Base-by-base conservation (phyloP, 1,139 yeast genomes). In the Saccharomycopsis crataegensis region DNA sequence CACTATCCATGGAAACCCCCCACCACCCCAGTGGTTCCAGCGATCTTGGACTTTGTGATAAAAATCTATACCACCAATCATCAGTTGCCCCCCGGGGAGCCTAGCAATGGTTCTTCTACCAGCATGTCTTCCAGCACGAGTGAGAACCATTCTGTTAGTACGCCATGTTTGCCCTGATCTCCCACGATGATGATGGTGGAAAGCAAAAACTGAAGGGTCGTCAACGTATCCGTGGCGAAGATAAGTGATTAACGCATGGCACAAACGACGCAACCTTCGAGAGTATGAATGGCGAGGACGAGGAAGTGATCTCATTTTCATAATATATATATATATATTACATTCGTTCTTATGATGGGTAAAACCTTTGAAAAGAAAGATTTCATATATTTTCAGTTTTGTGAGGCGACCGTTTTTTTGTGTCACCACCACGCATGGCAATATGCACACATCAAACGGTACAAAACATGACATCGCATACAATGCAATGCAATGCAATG, bases 261-360 rank as follows among this genome's bases (percentile, higher is more conserved):
- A 28, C 14, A 50, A 16, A 32, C 56, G 12, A 28, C 33, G 40
- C 12, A 53, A n/a, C 11, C 49, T 17, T 14, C 56, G 48, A 8
- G 17, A n/a, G 9, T 17, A 11, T 8, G 54, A 51, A 3, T 43
- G 38, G 41, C 56, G 16, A 12, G 56, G 56, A 11, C 41, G 48
- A 3, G 56, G 56, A 14, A 53, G 33, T 16, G 53, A 50, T 36
- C 56, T 17, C 56, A 53, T 53, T 14, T 6, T 22, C 8, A 8
- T 11, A 17, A 32, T 44, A 11, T 17, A n/a, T 28, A 3, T 48
- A 8, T 42, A 22, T 11, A 42, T 22, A 42, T 6, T 11, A 4
- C 5, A 22, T 32, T 9, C 28, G n/a, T 9, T 41, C 44, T 14
- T n/a, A 14, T 17, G 38, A 34, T n/a, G n/a, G n/a, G n/a, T 34